Evolutionary conservation across 495 filamentous ascomycete species (phyloP).

Genomic region (Neurospora sp.): DNA sequence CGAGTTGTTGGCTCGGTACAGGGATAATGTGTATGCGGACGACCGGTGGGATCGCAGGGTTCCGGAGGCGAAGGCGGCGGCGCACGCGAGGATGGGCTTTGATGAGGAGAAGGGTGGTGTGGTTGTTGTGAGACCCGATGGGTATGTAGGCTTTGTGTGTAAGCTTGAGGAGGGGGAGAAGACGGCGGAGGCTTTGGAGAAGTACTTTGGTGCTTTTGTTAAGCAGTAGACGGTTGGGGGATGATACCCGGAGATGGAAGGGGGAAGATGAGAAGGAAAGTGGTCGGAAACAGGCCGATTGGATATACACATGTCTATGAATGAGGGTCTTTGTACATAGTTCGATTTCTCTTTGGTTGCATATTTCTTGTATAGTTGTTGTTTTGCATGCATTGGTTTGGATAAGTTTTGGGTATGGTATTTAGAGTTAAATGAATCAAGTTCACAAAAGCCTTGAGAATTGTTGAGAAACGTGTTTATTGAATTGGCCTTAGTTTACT

Average conservation of each 20-base stretch:
- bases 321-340: not conserved
- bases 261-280: too few relatives aligned
- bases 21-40: constrained; percentile 78
- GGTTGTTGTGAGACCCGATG: constrained; percentile 76
- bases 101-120: constrained; percentile 63
- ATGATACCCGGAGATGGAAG: not conserved
- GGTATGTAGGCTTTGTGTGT: constrained; percentile 71
- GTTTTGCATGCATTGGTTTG: not conserved
- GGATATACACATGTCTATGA: not conserved
- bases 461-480: not conserved
- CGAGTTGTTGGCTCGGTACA: constrained; percentile 57
- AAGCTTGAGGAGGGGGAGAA: constrained; percentile 61
- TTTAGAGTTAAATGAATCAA: not conserved
- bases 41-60: constrained; percentile 66
- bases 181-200: constrained; percentile 73
- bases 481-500: not conserved
- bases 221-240: constrained; percentile 22
- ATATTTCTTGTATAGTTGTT: not conserved
- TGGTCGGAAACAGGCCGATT: not conserved
- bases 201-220: constrained; percentile 65
- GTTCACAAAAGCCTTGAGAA: not conserved
- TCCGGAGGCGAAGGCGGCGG: constrained; percentile 56
- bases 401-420: not conserved
- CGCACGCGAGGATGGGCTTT: constrained; percentile 81
- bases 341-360: not conserved